Evolutionary conservation across 805 yeast species (phyloP).

Genomic region (Grigorovia transvaalensis): DNA sequence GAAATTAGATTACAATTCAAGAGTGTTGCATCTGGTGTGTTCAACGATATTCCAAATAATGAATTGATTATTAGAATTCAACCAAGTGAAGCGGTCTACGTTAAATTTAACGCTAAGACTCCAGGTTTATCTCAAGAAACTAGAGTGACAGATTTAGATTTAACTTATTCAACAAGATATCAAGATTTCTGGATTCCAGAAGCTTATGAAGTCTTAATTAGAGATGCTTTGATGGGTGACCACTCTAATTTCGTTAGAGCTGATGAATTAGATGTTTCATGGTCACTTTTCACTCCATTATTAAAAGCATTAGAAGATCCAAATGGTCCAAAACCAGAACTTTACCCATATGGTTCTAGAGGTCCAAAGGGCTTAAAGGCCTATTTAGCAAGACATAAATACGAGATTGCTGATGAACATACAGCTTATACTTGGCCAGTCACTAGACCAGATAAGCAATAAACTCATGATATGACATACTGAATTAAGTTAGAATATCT

Average conservation of each 20-base stretch:
- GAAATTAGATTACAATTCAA: constrained; percentile 91
- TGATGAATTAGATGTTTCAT: constrained; percentile 88
- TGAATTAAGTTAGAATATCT: background rate
- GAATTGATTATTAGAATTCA: constrained; percentile 91
- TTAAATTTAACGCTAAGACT: constrained; percentile 86
- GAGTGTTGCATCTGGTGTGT: constrained; percentile 74
- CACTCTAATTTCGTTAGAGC: constrained; percentile 97
- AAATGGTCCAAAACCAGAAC: constrained; percentile 52
- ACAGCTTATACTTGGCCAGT: constrained; percentile 87
- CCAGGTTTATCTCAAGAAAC: constrained; percentile 84
- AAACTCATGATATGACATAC: background rate
- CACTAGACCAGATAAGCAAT: constrained; percentile 35
- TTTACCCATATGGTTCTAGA: constrained; percentile 82
- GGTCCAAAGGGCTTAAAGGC: constrained; percentile 63
- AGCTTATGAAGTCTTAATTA: constrained; percentile 91
- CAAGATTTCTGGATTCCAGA: constrained; percentile 91
- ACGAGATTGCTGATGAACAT: constrained; percentile 45
- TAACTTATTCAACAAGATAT: constrained; percentile 74
- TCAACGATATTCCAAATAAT: constrained; percentile 72
- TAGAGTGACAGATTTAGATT: constrained; percentile 79
- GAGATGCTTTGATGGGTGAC: constrained; percentile 83
- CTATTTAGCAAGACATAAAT: constrained; percentile 63
- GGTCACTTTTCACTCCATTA: constrained; percentile 90
- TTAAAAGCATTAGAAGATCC: constrained; percentile 68
- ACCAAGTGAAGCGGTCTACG: constrained; percentile 87